A percentile compares a stretch with the other conserved stretches of the same genome.
phyloP scores from a whole-genome alignment of 2,329 filamentous ascomycete genomes.

The Calonectria fujianensis region DNA sequence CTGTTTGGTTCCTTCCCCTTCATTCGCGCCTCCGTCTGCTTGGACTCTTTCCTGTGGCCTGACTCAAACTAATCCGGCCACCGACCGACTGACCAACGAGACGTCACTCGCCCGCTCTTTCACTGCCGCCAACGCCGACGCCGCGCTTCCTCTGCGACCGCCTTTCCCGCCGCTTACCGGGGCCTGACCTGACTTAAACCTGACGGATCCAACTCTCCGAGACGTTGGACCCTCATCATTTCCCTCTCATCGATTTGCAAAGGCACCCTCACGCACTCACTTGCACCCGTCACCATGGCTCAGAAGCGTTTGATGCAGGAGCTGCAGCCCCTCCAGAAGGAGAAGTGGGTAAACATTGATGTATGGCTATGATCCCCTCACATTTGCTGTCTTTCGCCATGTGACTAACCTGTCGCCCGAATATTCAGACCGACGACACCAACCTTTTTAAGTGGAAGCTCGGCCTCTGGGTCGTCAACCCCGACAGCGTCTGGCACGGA shows the following conservation, averaged over 20 bases:
- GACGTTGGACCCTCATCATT: conserved; percentile 30
- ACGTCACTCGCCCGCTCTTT: conserved; percentile 31
- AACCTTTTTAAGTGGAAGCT: conserved; percentile 92
- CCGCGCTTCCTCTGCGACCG: conserved; percentile 50
- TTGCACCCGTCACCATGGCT: conserved; percentile 61
- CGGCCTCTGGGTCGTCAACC: conserved; percentile 93
- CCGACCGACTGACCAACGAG: conserved; percentile 33
- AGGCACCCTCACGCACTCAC: conserved; percentile 23
- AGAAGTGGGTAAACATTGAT: conserved; percentile 95
- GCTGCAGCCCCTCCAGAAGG: conserved; percentile 86
- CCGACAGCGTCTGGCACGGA: conserved; percentile 92
- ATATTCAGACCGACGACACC: conserved; percentile 80
- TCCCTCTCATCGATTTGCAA: conserved; percentile 17
- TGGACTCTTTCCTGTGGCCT: conserved; percentile 32
- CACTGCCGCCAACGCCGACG: conserved; percentile 47
- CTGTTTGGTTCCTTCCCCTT: background rate
- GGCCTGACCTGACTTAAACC: conserved; percentile 52
- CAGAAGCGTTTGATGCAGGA: conserved; percentile 92
- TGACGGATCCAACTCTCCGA: conserved; percentile 38
- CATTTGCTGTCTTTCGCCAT: background rate
- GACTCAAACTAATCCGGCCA: conserved; percentile 28
- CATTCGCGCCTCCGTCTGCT: background rate
- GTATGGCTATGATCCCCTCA: conserved; percentile 66
- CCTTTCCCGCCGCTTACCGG: conserved; percentile 52
- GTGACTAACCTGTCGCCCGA: conserved; percentile 29